These are phyloP conservation scores for Pseudogymnoascus sp. DNA, from an alignment of 2,329 filamentous ascomycete genomes.

Conservation along the genomic window DNA sequence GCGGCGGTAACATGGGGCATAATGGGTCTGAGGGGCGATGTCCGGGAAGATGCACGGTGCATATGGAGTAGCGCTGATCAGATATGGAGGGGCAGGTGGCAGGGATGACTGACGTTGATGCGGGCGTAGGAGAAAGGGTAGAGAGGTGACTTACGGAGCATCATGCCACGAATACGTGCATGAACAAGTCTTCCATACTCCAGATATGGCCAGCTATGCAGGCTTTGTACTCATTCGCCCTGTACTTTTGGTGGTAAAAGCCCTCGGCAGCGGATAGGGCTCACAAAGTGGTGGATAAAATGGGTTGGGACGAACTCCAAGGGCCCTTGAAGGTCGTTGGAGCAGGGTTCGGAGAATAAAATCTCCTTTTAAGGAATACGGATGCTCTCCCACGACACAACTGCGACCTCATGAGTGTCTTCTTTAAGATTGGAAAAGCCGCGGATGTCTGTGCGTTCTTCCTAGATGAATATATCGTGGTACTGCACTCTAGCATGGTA, in stretches of 20 bases:
- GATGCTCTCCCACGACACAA: conserved; percentile 9
- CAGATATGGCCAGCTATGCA: neutral
- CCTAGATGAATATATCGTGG: conserved; percentile 3
- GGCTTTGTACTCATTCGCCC: neutral
- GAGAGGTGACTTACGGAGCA: conserved; percentile 15
- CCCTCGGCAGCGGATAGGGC: neutral
- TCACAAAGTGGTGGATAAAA: neutral
- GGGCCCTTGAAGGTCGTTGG: neutral
- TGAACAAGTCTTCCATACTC: conserved; percentile 24
- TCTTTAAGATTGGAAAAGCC: neutral
- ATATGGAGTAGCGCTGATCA: conserved; percentile 21
- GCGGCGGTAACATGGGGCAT: conserved; percentile 22
- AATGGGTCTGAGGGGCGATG: conserved; percentile 19
- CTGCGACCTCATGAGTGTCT: conserved; percentile 6
- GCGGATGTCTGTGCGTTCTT: neutral
- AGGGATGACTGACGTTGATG: conserved; percentile 21
- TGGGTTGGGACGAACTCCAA: neutral
- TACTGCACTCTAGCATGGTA: conserved; percentile 2
- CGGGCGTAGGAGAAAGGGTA: conserved; percentile 20
- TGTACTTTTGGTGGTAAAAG: neutral
- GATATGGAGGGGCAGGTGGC: conserved; percentile 22
- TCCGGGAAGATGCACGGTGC: conserved; percentile 29
- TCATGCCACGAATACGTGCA: conserved; percentile 30
- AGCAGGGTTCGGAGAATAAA: conserved; percentile 3
- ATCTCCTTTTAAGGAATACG: conserved; percentile 3